phyloP scores from a whole-genome alignment of 2,329 filamentous ascomycete genomes.

The Geosmithia flava region DNA sequence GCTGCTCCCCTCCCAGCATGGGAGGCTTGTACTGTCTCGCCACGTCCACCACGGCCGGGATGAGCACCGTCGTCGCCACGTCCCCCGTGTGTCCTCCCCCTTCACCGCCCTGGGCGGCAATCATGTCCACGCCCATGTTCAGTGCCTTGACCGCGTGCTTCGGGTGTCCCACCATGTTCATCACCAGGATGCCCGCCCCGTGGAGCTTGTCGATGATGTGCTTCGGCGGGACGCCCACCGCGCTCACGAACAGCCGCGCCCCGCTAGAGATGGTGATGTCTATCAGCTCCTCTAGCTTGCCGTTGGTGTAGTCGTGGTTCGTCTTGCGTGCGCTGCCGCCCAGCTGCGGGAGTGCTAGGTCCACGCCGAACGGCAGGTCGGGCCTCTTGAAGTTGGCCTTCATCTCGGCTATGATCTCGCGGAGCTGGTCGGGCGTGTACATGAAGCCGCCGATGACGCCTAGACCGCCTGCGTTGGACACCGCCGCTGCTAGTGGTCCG shows the following conservation, averaged over 20 bases:
- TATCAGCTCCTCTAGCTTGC: slow-evolving; percentile 77
- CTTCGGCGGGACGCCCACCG: slow-evolving; percentile 74
- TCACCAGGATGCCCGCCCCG: slow-evolving; percentile 66
- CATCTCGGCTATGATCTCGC: slow-evolving; percentile 72
- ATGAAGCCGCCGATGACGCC: slow-evolving; percentile 61
- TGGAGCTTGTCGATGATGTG: slow-evolving; percentile 67
- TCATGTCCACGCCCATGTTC: slow-evolving; percentile 74
- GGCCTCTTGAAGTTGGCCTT: slow-evolving; percentile 59
- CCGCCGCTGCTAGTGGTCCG: slow-evolving; percentile 67
- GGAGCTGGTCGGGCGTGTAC: slow-evolving; percentile 64
- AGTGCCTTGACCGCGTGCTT: slow-evolving; percentile 85
- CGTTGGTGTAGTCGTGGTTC: slow-evolving; percentile 91
- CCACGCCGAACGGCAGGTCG: slow-evolving; percentile 74
- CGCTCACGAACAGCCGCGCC: slow-evolving; percentile 75
- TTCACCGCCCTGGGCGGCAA: slow-evolving; percentile 88
- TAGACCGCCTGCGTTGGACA: slow-evolving; percentile 79
- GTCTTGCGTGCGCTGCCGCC: slow-evolving; percentile 76
- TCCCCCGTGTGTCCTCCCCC: slow-evolving; percentile 90
- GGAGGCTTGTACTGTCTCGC: slow-evolving; percentile 59
- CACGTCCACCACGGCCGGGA: slow-evolving; percentile 79
- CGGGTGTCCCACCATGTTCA: slow-evolving; percentile 96
- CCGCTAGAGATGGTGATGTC: slow-evolving; percentile 75
- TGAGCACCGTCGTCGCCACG: slow-evolving; percentile 72
- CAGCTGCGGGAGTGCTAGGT: slow-evolving; percentile 82
- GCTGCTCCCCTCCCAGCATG: slow-evolving; percentile 48